Evolutionary conservation across 2,329 filamentous ascomycete genomes (phyloP).

Genomic region (Lecanicillium sp.): DNA sequence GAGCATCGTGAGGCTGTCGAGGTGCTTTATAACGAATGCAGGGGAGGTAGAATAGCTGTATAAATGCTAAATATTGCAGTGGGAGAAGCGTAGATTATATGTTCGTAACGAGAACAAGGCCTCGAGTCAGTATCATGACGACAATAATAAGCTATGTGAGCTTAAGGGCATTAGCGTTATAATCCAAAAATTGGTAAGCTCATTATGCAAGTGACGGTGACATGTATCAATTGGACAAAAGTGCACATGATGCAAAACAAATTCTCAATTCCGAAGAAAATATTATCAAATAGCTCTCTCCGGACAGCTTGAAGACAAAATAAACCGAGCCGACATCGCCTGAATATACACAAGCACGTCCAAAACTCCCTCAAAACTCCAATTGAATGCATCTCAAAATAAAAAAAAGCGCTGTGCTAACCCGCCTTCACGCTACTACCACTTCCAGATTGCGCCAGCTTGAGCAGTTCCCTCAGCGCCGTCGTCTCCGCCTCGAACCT

Average conservation of each 20-base stretch:
- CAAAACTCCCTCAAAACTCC: slow-evolving; percentile 2
- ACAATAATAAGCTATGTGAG: too few species aligned
- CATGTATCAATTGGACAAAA: too few species aligned
- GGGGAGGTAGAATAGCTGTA: too few species aligned
- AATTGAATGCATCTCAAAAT: neutral
- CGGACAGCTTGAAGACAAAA: too few species aligned
- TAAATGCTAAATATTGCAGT: too few species aligned
- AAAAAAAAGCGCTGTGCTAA: slow-evolving; percentile 1
- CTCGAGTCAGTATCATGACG: too few species aligned
- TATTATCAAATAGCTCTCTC: neutral
- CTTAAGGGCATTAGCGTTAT: too few species aligned
- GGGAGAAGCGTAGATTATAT: too few species aligned
- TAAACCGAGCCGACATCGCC: neutral
- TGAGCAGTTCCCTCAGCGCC: slow-evolving; percentile 35
- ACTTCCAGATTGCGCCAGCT: slow-evolving; percentile 5
- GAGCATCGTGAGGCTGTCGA: too few species aligned
- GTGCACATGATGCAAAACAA: neutral
- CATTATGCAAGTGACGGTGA: too few species aligned
- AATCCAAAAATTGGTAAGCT: too few species aligned
- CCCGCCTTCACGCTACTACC: neutral
- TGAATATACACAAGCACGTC: neutral
- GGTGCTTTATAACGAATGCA: neutral
- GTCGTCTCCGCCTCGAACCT: slow-evolving; percentile 52
- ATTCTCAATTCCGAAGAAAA: neutral
- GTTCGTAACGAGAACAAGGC: too few species aligned